Base-by-base conservation (phyloP, 768 basidiomycete genomes). In the Russula ochroleuca region DNA sequence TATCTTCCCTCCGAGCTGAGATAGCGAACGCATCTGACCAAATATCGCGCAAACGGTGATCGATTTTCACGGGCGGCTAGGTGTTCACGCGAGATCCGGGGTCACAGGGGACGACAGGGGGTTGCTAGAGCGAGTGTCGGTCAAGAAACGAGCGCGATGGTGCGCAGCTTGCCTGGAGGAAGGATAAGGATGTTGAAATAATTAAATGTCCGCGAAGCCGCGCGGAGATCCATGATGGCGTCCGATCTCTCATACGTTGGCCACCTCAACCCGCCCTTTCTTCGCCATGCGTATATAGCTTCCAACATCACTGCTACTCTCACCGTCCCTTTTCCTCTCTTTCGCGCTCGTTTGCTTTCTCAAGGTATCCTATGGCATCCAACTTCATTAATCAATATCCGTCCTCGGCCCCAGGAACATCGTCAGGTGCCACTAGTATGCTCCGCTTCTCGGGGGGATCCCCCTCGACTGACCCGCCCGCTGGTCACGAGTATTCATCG, bases 271-370 rank as follows among this genome's bases (percentile, higher is more conserved):
- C 64, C 64, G 64, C 64, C 62, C 51, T 63, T 60, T 48, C 57
- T 55, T 60, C 63, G 59, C 64, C 64, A 65, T 65, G 64, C 64
- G 64, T 65, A 65, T 65, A 65, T 65, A 65, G 64, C 64, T 65
- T 61, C 59, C 54, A 61, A 21, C 64, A 65, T 65, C 64, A 65
- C 50, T 65, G 53, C 59, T 61, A 57, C 47, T 51, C 51, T 52
- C 54, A 43, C 41, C 59, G 41, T 57, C 64, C 64, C 57, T 52
- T 54, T 59, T 57, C 63, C 59, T 57, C 14, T 57, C 10, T 47
- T 40, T 54, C 57, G 51, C 58, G 47, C 45, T 64, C 63, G 51
- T 51, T 55, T 55, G 43, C 49, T 50, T 59, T 10, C 45, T 55
- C 53, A 45, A 33, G 43, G 33, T 65, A 65, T 23, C 40, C 63